Base-by-base conservation (phyloP, 352 stramenopile genomes). In the Phytophthora lateralis region DNA sequence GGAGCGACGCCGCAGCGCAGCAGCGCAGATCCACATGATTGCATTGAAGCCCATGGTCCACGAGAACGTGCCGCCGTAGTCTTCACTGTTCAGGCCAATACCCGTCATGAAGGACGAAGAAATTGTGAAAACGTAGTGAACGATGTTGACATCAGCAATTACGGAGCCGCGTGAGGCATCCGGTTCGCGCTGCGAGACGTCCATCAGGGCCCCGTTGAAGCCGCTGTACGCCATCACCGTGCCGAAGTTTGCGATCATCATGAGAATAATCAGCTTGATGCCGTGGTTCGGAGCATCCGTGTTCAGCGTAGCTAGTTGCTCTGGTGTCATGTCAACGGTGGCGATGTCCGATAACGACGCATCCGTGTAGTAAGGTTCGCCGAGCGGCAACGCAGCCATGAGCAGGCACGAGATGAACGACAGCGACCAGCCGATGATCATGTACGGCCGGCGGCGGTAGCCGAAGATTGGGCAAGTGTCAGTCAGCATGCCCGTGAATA, bases 391-490 rank as follows among this genome's bases (percentile, higher is more conserved):
- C 8, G 54, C 71, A 6, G 73, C 76, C 76, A 83, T 82, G 29
- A 80, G 27, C 12, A 82, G 32, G 27, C 76, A 77, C 32, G 56
- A 62, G n/a, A 69, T 26, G 58, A 76, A 77, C 7, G 61, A 62
- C 38, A 83, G 11, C 8, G n/a, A 46, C 78, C 76, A 87, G 5
- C 86, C 86, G 29, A 90, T 49, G n/a, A 90, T 73, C 69, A 95
- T 81, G 63, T 96, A 96, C 21, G 86, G 80, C n/a, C 86, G 88
- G 4, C 86, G 70, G 3, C 82, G 87, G 48, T 89, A 89, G 38
- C 85, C 82, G 50, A 74, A 80, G 57, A 96, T 89, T 14, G 88
- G 88, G 29, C 79, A 72, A 42, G 73, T 85, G 63, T 96, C 88
- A 1, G 71, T 82, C 5, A 95, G 43, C 41, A 95, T 75, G 29